Conservation (phyloP, 495 filamentous ascomycete species). For the Acidomyces sp. region DNA sequence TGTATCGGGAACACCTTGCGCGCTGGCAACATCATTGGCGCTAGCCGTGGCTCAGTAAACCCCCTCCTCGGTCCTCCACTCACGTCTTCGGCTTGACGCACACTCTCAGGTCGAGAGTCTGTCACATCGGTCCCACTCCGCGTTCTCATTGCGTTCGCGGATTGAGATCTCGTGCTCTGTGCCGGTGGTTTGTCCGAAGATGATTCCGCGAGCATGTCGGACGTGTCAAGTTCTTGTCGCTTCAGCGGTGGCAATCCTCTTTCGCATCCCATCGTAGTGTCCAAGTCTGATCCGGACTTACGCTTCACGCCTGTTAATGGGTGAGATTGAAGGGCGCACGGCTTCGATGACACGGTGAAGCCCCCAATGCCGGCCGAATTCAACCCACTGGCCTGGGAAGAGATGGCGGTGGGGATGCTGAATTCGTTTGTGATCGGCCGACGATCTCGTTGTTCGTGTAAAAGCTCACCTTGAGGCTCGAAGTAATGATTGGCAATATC, state of each 20-base stretch:
- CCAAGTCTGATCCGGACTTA: constrained; percentile 22
- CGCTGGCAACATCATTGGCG: constrained; percentile 30
- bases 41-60: constrained; percentile 3
- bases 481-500: constrained; percentile 22
- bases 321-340: not conserved
- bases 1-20: constrained; percentile 84
- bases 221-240: constrained; percentile 2
- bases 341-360: constrained; percentile 1
- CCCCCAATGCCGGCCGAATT: not conserved
- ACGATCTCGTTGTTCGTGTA: constrained; percentile 23
- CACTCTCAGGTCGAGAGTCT: not conserved
- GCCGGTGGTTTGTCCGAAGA: not conserved
- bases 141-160: not conserved
- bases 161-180: not conserved
- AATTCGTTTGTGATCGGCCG: constrained; percentile 18
- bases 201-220: constrained; percentile 8
- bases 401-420: constrained; percentile 22
- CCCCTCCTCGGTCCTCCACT: not conserved
- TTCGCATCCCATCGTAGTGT: not conserved
- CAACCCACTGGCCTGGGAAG: not conserved
- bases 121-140: not conserved
- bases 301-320: constrained; percentile 23
- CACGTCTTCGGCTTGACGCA: not conserved
- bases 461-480: constrained; percentile 30
- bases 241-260: not conserved